Base-by-base conservation (phyloP, 2,329 filamentous ascomycete species). In the Ophiostoma populinum region DNA sequence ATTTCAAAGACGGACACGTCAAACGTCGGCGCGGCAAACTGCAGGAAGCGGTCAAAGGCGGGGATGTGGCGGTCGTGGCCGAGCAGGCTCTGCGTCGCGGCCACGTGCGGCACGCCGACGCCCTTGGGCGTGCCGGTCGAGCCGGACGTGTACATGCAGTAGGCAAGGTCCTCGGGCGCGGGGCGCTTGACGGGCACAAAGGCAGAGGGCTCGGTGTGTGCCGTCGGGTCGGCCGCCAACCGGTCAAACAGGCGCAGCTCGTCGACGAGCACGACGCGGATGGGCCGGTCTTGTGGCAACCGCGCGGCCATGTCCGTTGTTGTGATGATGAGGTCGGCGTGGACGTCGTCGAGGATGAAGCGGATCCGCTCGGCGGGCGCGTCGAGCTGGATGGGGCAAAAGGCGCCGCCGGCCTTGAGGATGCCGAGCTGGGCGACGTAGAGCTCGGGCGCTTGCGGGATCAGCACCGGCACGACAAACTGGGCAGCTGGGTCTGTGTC, bases 1-100 rank as follows among this genome's bases (percentile, higher is more conserved):
- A 92, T 86, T 51, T 94, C 86, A 51, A 94, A 94, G 6, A 93
- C 77, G 0, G 82, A 92, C 7, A 94, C 86, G 53, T 94, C 86
- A 50, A 94, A 94, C 0, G 85, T 93, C 1, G 86, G 82, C 3
- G 83, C 78, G 5, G 86, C 86, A 52, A 93, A 93, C 51, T 94
- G 86, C 1, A 94, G 65, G 51, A 94, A 93, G 30, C 83, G 70
- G 12, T 62, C 61, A 49, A 93, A 93, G 0, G 35, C 25, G 2
- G 86, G 86, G 26, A 94, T 75, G 46, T 86, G 73, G 31, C 59
- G 63, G 47, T 92, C 66, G 49, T 94, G 86, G 2, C 82, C 81
- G 28, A 92, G 63, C 7, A 94, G 56, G 38, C 80, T 82, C 51
- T 93, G 86, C 0, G 80, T 79, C 7, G 68, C 83, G 12, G 86